Conservation (phyloP, 768 basidiomycete genomes). For the Trametes meyenii region DNA sequence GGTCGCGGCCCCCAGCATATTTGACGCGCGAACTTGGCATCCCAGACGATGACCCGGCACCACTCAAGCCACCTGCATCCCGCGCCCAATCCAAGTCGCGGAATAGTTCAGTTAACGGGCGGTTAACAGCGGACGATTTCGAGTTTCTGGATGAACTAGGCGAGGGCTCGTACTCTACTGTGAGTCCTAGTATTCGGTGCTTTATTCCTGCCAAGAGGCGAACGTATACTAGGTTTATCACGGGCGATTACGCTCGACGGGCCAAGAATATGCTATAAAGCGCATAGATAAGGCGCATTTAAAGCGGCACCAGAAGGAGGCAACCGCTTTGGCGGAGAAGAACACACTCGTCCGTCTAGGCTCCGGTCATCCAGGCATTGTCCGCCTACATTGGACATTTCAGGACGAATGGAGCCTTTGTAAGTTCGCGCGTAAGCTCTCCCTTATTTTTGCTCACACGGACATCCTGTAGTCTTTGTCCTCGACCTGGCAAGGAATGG, state of each 20-base stretch:
- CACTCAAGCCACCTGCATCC: constrained; percentile 29
- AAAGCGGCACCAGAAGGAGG: constrained; percentile 74
- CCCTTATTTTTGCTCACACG: constrained; percentile 14
- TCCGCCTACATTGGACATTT: constrained; percentile 81
- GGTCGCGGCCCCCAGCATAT: constrained; percentile 52
- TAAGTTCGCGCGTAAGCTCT: constrained; percentile 43
- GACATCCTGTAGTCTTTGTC: constrained; percentile 62
- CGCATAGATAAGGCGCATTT: constrained; percentile 85
- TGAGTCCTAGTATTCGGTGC: constrained; percentile 39
- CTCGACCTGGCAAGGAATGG: constrained; percentile 78
- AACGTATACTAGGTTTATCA: constrained; percentile 52
- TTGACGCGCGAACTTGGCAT: constrained; percentile 59
- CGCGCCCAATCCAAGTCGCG: constrained; percentile 42
- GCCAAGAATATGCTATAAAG: constrained; percentile 75
- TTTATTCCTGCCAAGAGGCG: background rate
- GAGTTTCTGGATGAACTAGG: constrained; percentile 74
- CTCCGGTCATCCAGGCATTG: constrained; percentile 77
- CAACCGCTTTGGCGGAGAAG: constrained; percentile 79
- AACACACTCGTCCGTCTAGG: constrained; percentile 69
- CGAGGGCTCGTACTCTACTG: constrained; percentile 83
- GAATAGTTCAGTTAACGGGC: constrained; percentile 49
- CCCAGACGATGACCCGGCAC: constrained; percentile 33
- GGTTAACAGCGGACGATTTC: constrained; percentile 61
- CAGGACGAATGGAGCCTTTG: constrained; percentile 85
- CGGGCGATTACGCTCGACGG: constrained; percentile 54